These are phyloP conservation scores for Castanea crenata DNA, from an alignment of 306 rosid genomes.

Conservation along the genomic window DNA sequence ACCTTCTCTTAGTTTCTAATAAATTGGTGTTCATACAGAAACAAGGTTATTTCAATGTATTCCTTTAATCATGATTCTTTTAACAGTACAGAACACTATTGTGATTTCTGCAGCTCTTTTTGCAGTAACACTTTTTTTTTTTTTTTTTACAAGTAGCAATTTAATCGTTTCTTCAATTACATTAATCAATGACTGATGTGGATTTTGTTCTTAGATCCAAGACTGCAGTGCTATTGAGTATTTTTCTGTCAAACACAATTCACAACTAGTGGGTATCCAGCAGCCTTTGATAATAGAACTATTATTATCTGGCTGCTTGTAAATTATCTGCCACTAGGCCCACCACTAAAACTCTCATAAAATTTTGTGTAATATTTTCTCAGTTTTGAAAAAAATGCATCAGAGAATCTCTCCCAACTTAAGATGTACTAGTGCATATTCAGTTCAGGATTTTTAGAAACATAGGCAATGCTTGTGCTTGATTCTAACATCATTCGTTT, in stretches of 20 bases:
- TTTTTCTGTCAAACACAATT: slow-evolving; percentile 1
- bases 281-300: background rate
- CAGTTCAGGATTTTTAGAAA: background rate
- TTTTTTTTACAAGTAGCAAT: background rate
- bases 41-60: background rate
- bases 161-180: background rate
- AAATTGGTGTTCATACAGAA: slow-evolving; percentile 6
- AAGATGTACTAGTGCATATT: background rate
- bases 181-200: background rate
- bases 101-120: background rate
- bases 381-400: slow-evolving; percentile 2
- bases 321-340: background rate
- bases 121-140: background rate
- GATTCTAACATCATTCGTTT: slow-evolving; percentile 20
- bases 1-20: slow-evolving; percentile 8
- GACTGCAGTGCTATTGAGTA: background rate
- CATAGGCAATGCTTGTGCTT: slow-evolving; percentile 11
- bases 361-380: slow-evolving; percentile 7
- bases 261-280: slow-evolving; percentile 1
- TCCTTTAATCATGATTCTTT: background rate
- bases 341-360: background rate
- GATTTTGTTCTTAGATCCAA: background rate
- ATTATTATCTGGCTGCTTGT: background rate
- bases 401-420: slow-evolving; percentile 16
- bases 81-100: background rate